Evolutionary conservation across 208 protist species (phyloP).

Genomic region (Crithidia expoeki): DNA sequence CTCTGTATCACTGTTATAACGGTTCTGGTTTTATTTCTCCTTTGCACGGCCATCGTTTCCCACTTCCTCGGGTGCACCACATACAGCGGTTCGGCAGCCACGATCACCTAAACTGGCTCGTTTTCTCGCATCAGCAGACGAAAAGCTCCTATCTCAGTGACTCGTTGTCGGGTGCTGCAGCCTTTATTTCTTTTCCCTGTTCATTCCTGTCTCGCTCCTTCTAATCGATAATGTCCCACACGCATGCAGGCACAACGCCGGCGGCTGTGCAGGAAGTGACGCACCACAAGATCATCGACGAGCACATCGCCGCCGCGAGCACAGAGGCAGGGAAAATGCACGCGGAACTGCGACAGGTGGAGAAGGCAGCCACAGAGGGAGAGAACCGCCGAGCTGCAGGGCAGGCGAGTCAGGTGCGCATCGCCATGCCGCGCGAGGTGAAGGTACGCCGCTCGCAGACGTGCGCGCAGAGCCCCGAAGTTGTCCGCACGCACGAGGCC

Average conservation of each 20-base stretch:
- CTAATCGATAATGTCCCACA: conserved; percentile 1
- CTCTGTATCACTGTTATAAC: conserved; percentile 4
- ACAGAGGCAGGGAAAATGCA: neutral
- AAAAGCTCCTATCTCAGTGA: too few relatives aligned
- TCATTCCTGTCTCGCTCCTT: too few relatives aligned
- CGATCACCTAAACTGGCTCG: too few relatives aligned
- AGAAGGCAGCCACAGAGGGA: neutral
- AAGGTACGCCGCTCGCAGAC: neutral
- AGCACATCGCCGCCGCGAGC: conserved; percentile 12
- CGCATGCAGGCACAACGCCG: neutral
- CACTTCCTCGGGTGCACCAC: neutral
- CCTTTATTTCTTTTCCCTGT: too few relatives aligned
- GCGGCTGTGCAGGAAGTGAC: neutral
- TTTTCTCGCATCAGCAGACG: too few relatives aligned
- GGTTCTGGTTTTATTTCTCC: neutral
- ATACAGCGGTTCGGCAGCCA: too few relatives aligned
- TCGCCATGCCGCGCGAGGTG: conserved; percentile 6
- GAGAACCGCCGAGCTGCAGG: neutral
- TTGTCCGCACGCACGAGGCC: neutral
- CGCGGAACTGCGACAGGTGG: conserved; percentile 14
- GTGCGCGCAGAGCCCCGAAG: neutral
- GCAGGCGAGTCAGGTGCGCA: neutral
- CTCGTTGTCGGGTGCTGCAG: too few relatives aligned
- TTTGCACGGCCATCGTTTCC: neutral
- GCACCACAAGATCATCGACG: neutral